phyloP scores from a whole-genome alignment of 106 monocot genomes.

The Vanilla planifolia region DNA sequence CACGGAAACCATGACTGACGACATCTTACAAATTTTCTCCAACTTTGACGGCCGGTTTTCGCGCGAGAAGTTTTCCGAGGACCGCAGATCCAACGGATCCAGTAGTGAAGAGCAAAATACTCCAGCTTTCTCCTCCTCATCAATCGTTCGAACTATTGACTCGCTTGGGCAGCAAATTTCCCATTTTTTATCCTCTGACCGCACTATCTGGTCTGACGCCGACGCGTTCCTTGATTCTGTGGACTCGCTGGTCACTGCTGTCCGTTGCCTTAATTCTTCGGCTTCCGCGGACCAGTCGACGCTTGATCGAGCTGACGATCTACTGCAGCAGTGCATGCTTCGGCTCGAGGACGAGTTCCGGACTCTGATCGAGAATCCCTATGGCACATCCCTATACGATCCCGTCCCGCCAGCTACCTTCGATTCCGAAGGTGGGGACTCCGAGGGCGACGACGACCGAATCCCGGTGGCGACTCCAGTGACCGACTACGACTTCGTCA shows the following conservation, averaged over 20 bases:
- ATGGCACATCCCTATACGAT: constrained; percentile 16
- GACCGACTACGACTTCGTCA: constrained; percentile 44
- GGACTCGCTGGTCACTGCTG: constrained; percentile 45
- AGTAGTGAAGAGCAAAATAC: constrained; percentile 3
- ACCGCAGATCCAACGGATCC: constrained; percentile 5
- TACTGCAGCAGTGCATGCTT: constrained; percentile 57
- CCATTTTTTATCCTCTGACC: constrained; percentile 28
- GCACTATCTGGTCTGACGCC: constrained; percentile 81
- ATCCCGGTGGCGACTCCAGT: constrained; percentile 59
- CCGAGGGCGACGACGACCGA: constrained; percentile 16
- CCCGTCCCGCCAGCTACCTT: constrained; percentile 18
- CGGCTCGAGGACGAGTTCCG: constrained; percentile 85
- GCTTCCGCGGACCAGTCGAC: constrained; percentile 9
- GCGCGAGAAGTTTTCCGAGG: constrained; percentile 58
- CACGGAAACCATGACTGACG: constrained; percentile 79
- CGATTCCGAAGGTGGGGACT: constrained; percentile 24
- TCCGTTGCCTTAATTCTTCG: constrained; percentile 18
- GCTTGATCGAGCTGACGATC: constrained; percentile 51
- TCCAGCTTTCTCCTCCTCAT: not conserved
- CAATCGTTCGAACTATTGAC: constrained; percentile 30
- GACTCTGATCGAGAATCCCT: constrained; percentile 42
- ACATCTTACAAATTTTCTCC: constrained; percentile 79
- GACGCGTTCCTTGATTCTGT: constrained; percentile 61
- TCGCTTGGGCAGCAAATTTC: constrained; percentile 55
- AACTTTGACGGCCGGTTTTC: constrained; percentile 79